Evolutionary conservation across 1,284 basidiomycete genomes (phyloP).

Genomic region (Malassezia slooffiae): DNA sequence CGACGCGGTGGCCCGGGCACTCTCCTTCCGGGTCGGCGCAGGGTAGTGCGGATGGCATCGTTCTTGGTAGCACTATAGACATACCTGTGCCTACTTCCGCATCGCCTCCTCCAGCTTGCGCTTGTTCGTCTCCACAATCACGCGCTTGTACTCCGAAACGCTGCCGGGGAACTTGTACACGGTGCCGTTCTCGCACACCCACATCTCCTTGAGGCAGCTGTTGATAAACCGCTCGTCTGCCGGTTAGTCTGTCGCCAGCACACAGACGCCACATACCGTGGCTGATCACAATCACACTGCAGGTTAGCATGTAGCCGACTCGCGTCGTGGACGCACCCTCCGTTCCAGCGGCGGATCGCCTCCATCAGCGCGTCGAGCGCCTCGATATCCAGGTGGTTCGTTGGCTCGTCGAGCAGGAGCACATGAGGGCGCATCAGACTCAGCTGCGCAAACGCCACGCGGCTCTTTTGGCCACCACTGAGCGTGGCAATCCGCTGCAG

Average conservation of each 20-base stretch:
- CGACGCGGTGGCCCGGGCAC: conserved; percentile 4
- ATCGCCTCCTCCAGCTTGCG: conserved; percentile 10
- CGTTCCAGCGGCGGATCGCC: conserved; percentile 79
- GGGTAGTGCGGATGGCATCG: too few species aligned
- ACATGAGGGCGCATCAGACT: conserved; percentile 83
- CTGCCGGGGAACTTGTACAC: conserved; percentile 78
- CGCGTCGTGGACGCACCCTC: conserved; percentile 58
- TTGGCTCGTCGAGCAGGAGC: conserved; percentile 94
- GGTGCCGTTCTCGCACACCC: conserved; percentile 72
- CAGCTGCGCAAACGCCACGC: conserved; percentile 88
- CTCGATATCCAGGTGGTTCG: conserved; percentile 81
- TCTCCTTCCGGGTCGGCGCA: too few species aligned
- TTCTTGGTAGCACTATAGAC: too few species aligned
- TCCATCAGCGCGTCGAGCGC: conserved; percentile 90
- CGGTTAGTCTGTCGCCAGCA: neutral
- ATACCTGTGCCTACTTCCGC: neutral
- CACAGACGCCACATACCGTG: conserved; percentile 79
- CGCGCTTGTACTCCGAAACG: conserved; percentile 79
- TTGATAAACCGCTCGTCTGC: conserved; percentile 39
- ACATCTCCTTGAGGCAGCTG: conserved; percentile 35
- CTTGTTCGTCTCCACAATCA: conserved; percentile 43
- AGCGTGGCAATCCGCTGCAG: conserved; percentile 58
- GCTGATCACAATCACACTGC: conserved; percentile 63
- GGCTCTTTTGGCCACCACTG: conserved; percentile 84
- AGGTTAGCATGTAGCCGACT: conserved; percentile 19